phyloP scores from a whole-genome alignment of 2,329 filamentous ascomycete species.

The Monilinia fructigena region DNA sequence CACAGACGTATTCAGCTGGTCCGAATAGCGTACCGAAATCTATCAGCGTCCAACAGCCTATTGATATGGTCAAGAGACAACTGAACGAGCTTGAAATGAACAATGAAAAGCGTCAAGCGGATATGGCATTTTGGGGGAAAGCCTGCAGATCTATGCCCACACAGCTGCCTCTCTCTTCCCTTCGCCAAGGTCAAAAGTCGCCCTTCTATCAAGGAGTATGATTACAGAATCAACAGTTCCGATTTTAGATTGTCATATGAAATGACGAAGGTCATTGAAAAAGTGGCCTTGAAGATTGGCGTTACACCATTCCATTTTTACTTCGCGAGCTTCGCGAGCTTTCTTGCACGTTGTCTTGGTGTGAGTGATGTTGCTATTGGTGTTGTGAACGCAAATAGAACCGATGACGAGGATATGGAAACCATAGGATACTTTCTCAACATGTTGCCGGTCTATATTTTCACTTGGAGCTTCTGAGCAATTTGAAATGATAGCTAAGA shows the following conservation, averaged over 20 bases:
- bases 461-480: neutral
- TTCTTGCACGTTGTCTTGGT: neutral
- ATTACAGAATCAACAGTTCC: neutral
- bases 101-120: neutral
- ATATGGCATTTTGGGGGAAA: neutral
- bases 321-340: neutral
- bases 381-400: neutral
- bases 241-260: neutral
- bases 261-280: neutral
- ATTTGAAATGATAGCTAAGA: too few relatives aligned
- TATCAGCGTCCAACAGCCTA: neutral
- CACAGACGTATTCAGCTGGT: neutral
- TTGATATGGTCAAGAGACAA: neutral
- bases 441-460: neutral
- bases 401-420: neutral
- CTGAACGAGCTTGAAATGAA: neutral
- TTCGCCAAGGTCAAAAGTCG: neutral
- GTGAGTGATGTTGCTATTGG: neutral
- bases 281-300: neutral
- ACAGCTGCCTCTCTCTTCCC: neutral
- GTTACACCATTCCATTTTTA: neutral
- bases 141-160: neutral
- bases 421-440: neutral
- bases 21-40: neutral
- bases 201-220: neutral